Base-by-base conservation (phyloP, 2,329 filamentous ascomycete genomes). In the Uncinocarpus reesii region DNA sequence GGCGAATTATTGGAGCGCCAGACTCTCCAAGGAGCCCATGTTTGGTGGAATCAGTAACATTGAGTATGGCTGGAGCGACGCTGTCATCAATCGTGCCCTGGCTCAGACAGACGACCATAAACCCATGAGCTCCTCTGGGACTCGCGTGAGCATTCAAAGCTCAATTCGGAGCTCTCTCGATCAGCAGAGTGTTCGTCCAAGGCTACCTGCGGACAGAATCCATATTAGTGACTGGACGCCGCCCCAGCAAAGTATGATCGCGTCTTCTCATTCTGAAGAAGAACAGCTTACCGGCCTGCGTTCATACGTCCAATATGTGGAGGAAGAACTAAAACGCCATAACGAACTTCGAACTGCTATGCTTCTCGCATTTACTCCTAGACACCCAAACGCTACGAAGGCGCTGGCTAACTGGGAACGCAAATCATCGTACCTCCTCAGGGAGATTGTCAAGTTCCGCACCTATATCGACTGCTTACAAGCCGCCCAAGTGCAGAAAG, bases 321-420 rank as follows among this genome's bases (percentile, higher is more conserved):
- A 95, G 60, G 79, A 82, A 10, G 92, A 98, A 58, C 72, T 96
- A 42, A 78, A 86, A 62, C 76, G 77, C 53, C 92, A 98, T 67
- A 95, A 96, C 60, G 84, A 89, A 62, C 73, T 96, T 55, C 81
- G 92, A 56, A 80, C 80, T 49, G 82, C 87, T 2, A 92, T 96
- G 83, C 76, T 89, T 48, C 75, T 95, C 47, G 88, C 92, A 7
- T 96, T 93, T 63, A 88, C 86, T 11, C 84, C 87, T 2, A 79
- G 88, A 24, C 84, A 90, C 52, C 76, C 79, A 31, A 96, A 96
- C 60, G 78, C 82, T 13, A 73, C 72, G 53, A 89, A 84, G 66
- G 87, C 90, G 13, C 90, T 96, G 84, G 76, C 82, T 16, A 98
- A 98, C 66, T 98, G 92, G 90, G 89, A 98, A 71, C 81, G 84